Evolutionary conservation across 495 filamentous ascomycete species (phyloP).

Genomic region (Hyaloscypha hepaticicola): DNA sequence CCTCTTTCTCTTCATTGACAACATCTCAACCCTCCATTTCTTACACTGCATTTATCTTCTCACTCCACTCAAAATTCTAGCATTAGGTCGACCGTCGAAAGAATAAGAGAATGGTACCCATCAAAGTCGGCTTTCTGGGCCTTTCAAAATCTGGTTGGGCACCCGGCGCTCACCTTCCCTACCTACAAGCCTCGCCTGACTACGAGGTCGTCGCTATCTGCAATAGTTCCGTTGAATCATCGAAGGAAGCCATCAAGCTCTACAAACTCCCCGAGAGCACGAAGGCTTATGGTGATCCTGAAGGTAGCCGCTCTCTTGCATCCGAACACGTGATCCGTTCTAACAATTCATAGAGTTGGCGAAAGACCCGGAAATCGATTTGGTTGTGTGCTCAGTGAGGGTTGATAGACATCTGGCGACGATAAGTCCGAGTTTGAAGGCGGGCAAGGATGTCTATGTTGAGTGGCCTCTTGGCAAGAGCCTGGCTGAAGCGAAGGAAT

Average conservation of each 20-base stretch:
- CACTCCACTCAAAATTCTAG: neutral
- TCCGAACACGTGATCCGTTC: neutral
- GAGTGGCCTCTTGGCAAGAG: constrained; percentile 57
- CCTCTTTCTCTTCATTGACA: neutral
- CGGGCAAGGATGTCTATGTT: constrained; percentile 57
- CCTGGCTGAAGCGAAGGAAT: constrained; percentile 38
- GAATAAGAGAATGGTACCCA: constrained; percentile 42
- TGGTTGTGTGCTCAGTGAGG: constrained; percentile 55
- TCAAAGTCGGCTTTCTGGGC: constrained; percentile 58
- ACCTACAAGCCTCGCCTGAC: constrained; percentile 43
- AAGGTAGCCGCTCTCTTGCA: constrained; percentile 32
- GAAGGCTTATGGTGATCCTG: constrained; percentile 51
- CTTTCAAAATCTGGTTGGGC: constrained; percentile 57
- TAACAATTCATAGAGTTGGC: constrained; percentile 31
- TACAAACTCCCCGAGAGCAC: constrained; percentile 44
- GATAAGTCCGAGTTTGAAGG: constrained; percentile 45
- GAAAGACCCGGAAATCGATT: constrained; percentile 51
- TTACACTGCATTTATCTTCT: neutral
- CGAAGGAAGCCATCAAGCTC: constrained; percentile 46
- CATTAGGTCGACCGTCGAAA: neutral
- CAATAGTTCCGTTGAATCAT: constrained; percentile 52
- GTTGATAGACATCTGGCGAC: constrained; percentile 53
- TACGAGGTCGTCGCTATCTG: constrained; percentile 59
- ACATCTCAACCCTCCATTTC: neutral
- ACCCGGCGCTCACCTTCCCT: constrained; percentile 54